Conservation (phyloP, 2,329 filamentous ascomycete species). For the Pseudogymnoascus sp. region DNA sequence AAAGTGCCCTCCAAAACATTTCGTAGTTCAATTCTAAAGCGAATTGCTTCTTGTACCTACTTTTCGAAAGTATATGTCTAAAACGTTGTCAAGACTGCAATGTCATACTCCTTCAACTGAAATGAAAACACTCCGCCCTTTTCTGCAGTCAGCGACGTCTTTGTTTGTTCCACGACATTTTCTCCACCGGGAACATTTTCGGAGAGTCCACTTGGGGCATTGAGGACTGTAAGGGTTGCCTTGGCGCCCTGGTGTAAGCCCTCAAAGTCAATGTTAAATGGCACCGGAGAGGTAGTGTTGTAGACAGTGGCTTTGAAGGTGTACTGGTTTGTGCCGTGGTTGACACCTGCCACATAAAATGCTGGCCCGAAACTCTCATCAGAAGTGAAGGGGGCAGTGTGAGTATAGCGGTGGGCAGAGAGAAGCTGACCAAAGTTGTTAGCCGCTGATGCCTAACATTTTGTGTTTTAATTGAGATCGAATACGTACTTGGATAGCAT, state of each 20-base stretch:
- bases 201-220: slow-evolving; percentile 23
- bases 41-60: neutral
- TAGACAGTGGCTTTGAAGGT: slow-evolving; percentile 47
- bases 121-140: slow-evolving; percentile 17
- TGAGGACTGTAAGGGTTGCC: slow-evolving; percentile 39
- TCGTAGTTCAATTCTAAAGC: neutral
- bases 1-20: neutral
- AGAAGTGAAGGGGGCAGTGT: slow-evolving; percentile 37
- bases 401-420: slow-evolving; percentile 36
- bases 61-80: neutral
- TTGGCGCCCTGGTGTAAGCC: slow-evolving; percentile 30
- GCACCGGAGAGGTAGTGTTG: slow-evolving; percentile 41
- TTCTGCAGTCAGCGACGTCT: slow-evolving; percentile 13
- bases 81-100: slow-evolving; percentile 21
- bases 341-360: slow-evolving; percentile 43
- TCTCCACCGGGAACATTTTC: slow-evolving; percentile 12
- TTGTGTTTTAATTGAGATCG: slow-evolving; percentile 7
- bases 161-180: slow-evolving; percentile 14
- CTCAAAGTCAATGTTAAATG: slow-evolving; percentile 39
- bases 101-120: slow-evolving; percentile 17
- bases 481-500: slow-evolving; percentile 34
- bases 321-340: slow-evolving; percentile 32
- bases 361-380: slow-evolving; percentile 34
- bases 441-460: neutral
- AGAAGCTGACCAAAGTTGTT: slow-evolving; percentile 31